Percentiles rank a stretch among this genome's conserved stretches.
Evolutionary conservation across 1,139 yeast species (phyloP).

Genomic region (Pneumocystis jirovecii): DNA sequence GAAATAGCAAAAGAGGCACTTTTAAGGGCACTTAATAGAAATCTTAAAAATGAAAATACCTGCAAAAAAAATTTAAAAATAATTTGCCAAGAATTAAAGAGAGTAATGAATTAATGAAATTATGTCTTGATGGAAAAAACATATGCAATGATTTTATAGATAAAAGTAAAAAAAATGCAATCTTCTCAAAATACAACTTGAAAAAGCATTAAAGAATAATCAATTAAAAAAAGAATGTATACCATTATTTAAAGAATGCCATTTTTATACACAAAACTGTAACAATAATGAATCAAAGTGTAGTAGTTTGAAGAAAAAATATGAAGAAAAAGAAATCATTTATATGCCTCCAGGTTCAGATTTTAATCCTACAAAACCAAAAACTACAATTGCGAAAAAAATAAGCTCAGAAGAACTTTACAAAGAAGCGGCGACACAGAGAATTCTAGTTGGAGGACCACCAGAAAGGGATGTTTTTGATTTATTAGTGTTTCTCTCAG

Average conservation of each 20-base stretch:
- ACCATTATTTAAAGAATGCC: background rate
- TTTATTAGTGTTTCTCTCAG: no score
- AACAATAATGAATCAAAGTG: background rate
- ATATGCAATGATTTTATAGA: background rate
- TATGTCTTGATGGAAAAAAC: background rate
- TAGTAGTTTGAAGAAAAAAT: no score
- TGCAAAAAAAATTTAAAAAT: background rate
- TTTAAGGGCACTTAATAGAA: background rate
- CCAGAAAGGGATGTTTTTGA: no score
- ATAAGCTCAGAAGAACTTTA: no score
- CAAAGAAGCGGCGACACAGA: no score
- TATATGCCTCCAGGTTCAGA: no score
- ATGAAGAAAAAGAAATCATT: no score
- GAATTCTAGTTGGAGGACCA: no score
- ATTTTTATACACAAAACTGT: background rate
- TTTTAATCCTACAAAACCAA: no score
- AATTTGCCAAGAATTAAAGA: background rate
- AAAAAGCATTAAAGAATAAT: background rate
- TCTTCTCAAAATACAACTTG: background rate
- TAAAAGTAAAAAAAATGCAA: background rate
- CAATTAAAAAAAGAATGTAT: background rate
- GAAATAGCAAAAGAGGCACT: background rate
- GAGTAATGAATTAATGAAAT: background rate
- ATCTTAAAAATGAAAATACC: background rate
- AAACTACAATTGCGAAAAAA: no score